Conservation (phyloP, 2,329 filamentous ascomycete genomes). For the Stagonosporopsis cucurbitacearum region DNA sequence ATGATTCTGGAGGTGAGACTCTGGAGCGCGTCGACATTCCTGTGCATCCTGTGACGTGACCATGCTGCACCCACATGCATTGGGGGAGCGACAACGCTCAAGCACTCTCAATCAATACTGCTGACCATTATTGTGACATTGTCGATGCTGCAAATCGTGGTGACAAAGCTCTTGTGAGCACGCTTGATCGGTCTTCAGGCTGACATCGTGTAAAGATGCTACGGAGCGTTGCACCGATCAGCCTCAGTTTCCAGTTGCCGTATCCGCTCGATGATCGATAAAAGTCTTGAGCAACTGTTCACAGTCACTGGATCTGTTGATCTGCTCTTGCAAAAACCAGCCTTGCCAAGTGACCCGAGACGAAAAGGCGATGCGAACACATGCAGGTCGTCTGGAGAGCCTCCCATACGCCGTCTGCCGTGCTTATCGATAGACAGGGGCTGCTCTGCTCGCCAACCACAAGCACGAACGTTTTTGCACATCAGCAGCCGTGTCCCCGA, state of each 20-base stretch:
- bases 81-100: neutral
- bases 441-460: slow-evolving; percentile 5
- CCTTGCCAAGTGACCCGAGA: neutral
- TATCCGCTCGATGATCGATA: neutral
- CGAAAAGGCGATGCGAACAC: slow-evolving; percentile 1
- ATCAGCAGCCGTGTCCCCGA: slow-evolving; percentile 18
- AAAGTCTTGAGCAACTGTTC: neutral
- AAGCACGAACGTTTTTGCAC: slow-evolving; percentile 5
- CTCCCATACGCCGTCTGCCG: neutral
- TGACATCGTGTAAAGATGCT: neutral
- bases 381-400: slow-evolving; percentile 7
- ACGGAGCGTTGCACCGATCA: neutral
- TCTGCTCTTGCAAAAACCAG: neutral
- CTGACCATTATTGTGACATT: neutral
- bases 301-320: neutral
- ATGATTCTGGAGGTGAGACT: slow-evolving; percentile 11
- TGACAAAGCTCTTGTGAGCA: neutral
- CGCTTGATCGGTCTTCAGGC: slow-evolving; percentile 7
- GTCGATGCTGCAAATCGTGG: neutral
- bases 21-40: neutral
- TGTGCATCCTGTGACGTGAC: slow-evolving; percentile 10
- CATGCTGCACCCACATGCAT: neutral
- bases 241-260: neutral
- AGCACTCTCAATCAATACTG: slow-evolving; percentile 1
- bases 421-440: slow-evolving; percentile 11